Evolutionary conservation across 1,284 basidiomycete genomes (phyloP), one percentile per base, ranked within the genome.

Genomic region (Dichomitus squalens): DNA sequence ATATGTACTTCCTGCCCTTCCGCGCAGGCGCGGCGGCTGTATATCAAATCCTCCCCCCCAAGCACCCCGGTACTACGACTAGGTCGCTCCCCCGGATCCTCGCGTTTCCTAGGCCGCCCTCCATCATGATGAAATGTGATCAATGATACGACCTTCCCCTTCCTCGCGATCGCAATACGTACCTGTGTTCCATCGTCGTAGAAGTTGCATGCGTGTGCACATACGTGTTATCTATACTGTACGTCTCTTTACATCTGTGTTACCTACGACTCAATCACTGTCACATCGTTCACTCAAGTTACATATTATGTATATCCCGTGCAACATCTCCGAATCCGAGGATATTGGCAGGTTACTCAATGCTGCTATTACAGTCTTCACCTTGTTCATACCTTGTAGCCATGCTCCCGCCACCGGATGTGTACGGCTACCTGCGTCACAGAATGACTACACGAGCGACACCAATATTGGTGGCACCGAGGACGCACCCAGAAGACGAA

Each of bases 1-100:
- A 47, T 47, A 33, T 47, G 44, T 31, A 34, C 25, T 23, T 20
- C 29, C 41, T 23, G 43, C 2, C 5, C 29, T 44, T 47, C 62
- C 55, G 62, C 59, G 62, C 62, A 55, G 62, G 62, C 62, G 62
- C 60, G 59, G 52, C 50, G 50, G 58, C 50, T 57, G 58, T 64
- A 59, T 47, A 53, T 53, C 39, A 33, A 35, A 25, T 36, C 43
- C n/a, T 11, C 41, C 49, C 38, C 53, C 21, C 31, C 51, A 7
- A 39, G 7, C 4, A n/a, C 40, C 9, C 35, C 44, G 41, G 27
- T 14, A 16, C 29, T 6, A 31, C 29, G 29, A 31, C 11, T 31
- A 31, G 29, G 29, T 5, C 29, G 6, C 5, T 11, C 29, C n/a
- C n/a, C n/a, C n/a, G n/a, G n/a, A 31, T 31, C 29, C 11, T 11